Evolutionary conservation across 1,284 basidiomycete species (phyloP).

Genomic region (Ganoderma leucocontextum): DNA sequence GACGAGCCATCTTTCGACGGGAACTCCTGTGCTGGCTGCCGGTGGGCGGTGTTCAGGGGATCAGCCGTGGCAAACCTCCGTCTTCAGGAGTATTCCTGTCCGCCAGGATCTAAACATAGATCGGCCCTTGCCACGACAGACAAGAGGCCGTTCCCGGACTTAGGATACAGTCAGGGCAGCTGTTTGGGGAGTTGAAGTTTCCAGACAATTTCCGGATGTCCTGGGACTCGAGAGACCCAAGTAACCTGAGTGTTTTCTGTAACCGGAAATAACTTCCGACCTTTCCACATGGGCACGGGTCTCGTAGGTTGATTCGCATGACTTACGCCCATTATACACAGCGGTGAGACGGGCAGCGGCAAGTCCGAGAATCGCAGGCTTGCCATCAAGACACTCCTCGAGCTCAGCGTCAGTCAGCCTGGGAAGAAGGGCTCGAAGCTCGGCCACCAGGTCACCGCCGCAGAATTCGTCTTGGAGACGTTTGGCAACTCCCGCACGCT

Average conservation of each 20-base stretch:
- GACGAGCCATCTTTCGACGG: neutral
- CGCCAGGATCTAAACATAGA: neutral
- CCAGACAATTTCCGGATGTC: neutral
- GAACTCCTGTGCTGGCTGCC: neutral
- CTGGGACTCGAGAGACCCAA: too few species aligned
- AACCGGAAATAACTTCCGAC: too few species aligned
- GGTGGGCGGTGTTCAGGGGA: neutral
- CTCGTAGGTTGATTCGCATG: neutral
- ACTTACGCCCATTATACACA: slow-evolving; percentile 44
- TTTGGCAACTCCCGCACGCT: slow-evolving; percentile 92
- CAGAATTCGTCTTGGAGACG: slow-evolving; percentile 94
- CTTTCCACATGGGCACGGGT: neutral
- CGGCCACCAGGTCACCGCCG: slow-evolving; percentile 85
- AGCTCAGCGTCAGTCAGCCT: slow-evolving; percentile 86
- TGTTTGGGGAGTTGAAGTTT: neutral
- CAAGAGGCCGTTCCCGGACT: neutral
- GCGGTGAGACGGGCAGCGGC: slow-evolving; percentile 92
- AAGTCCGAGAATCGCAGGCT: slow-evolving; percentile 92
- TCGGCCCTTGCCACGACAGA: slow-evolving; percentile 8
- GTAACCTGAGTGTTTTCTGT: too few species aligned
- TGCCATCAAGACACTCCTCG: slow-evolving; percentile 90
- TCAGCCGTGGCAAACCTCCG: slow-evolving; percentile 1
- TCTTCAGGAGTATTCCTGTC: neutral
- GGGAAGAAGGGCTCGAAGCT: slow-evolving; percentile 96
- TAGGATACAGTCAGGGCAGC: neutral